A percentile compares a stretch with the other conserved stretches of the same genome.
phyloP scores from a whole-genome alignment of 1,139 yeast species.

The Candida glucosophila region DNA sequence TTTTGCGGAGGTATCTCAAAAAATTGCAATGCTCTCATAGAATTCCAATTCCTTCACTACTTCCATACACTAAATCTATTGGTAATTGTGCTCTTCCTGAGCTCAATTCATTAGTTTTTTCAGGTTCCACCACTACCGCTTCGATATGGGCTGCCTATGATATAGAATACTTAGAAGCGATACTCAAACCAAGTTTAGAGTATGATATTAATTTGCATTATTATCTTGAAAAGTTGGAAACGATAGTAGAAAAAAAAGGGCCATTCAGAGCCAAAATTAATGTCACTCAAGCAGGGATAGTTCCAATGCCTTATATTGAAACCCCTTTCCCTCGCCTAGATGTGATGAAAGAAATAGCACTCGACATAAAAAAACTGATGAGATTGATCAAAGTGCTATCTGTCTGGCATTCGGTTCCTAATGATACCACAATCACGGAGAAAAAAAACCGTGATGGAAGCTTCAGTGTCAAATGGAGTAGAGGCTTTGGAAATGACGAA shows the following conservation, averaged over 20 bases:
- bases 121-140: slow-evolving; percentile 3
- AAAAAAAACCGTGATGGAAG: slow-evolving; percentile 16
- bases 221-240: slow-evolving; percentile 12
- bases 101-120: neutral
- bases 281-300: slow-evolving; percentile 24
- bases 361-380: slow-evolving; percentile 25
- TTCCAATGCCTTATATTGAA: slow-evolving; percentile 19
- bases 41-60: slow-evolving; percentile 25
- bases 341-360: slow-evolving; percentile 19
- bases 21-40: slow-evolving; percentile 16
- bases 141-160: slow-evolving; percentile 24
- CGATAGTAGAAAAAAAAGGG: slow-evolving; percentile 24
- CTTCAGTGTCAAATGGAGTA: slow-evolving; percentile 18
- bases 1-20: slow-evolving; percentile 22
- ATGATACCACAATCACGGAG: slow-evolving; percentile 6
- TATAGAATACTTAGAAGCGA: slow-evolving; percentile 21
- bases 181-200: slow-evolving; percentile 30
- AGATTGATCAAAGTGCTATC: slow-evolving; percentile 12
- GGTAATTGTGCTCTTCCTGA: slow-evolving; percentile 4
- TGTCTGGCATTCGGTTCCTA: slow-evolving; percentile 19
- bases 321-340: slow-evolving; percentile 16
- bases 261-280: slow-evolving; percentile 27
- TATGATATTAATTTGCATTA: slow-evolving; percentile 25
- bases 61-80: slow-evolving; percentile 20
- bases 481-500: slow-evolving; percentile 20